Conservation (phyloP, 2,329 filamentous ascomycete species). For the Phoma herbarum region DNA sequence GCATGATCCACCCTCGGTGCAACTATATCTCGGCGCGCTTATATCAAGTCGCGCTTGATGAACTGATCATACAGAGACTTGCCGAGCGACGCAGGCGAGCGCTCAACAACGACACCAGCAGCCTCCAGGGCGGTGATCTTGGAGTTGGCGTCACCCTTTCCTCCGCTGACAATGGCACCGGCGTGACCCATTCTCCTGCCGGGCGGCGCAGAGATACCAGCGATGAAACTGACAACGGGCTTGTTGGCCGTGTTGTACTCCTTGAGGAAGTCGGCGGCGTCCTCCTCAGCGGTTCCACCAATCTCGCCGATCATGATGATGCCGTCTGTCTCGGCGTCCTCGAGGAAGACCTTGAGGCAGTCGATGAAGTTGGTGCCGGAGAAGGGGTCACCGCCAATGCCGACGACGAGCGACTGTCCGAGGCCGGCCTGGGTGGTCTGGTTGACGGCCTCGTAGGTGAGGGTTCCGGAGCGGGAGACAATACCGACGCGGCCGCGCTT, state of each 20-base stretch:
- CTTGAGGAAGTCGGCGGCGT: slow-evolving; percentile 95
- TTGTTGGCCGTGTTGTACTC: slow-evolving; percentile 91
- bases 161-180: slow-evolving; percentile 95
- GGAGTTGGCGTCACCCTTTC: slow-evolving; percentile 96
- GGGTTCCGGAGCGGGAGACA: slow-evolving; percentile 95
- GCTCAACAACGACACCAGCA: slow-evolving; percentile 95
- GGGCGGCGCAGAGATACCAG: slow-evolving; percentile 95
- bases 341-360: slow-evolving; percentile 95
- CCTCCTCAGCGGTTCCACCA: slow-evolving; percentile 95
- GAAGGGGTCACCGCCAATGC: slow-evolving; percentile 98
- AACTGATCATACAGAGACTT: slow-evolving; percentile 96
- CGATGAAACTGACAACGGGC: slow-evolving; percentile 97
- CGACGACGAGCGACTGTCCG: slow-evolving; percentile 96
- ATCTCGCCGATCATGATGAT: slow-evolving; percentile 99
- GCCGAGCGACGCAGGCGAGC: slow-evolving; percentile 79
- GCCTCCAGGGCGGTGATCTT: slow-evolving; percentile 96
- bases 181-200: slow-evolving; percentile 98
- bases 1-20: background rate
- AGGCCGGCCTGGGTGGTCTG: slow-evolving; percentile 97
- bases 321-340: slow-evolving; percentile 95
- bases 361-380: slow-evolving; percentile 99
- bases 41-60: slow-evolving; percentile 94
- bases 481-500: slow-evolving; percentile 99
- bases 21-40: slow-evolving; percentile 48
- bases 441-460: slow-evolving; percentile 99